phyloP scores from a whole-genome alignment of 2,329 filamentous ascomycete species.

The Fusarium sp. region DNA sequence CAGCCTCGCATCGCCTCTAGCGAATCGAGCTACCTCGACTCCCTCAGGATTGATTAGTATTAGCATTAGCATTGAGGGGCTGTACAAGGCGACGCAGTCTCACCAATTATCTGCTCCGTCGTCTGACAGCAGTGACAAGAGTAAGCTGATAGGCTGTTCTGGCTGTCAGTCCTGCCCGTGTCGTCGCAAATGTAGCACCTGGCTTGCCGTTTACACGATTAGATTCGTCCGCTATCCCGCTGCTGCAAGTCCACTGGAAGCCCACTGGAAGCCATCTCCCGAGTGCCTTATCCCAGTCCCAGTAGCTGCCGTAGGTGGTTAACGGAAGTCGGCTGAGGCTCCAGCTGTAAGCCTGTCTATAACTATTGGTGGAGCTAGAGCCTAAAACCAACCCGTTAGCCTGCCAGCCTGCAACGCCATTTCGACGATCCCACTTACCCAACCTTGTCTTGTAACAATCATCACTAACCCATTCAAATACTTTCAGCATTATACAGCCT shows the following conservation, averaged over 20 bases:
- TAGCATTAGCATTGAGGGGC: no score
- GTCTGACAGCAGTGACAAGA: background rate
- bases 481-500: background rate
- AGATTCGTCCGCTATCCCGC: constrained; percentile 22
- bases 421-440: constrained; percentile 27
- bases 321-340: constrained; percentile 13
- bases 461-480: background rate
- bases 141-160: background rate
- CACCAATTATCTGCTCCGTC: background rate
- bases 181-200: constrained; percentile 46
- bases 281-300: background rate
- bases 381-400: background rate
- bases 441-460: constrained; percentile 14
- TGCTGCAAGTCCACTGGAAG: constrained; percentile 26
- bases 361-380: no score
- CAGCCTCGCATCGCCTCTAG: constrained; percentile 13
- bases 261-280: background rate
- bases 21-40: background rate
- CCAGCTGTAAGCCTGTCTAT: no score
- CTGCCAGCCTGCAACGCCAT: constrained; percentile 12
- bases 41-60: background rate
- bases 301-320: background rate
- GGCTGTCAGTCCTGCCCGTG: constrained; percentile 5
- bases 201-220: no score
- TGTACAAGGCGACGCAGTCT: no score